Percentiles rank a stretch among this genome's conserved stretches.
phyloP scores from a whole-genome alignment of 768 basidiomycete species.

The Lyophyllum shimeji region DNA sequence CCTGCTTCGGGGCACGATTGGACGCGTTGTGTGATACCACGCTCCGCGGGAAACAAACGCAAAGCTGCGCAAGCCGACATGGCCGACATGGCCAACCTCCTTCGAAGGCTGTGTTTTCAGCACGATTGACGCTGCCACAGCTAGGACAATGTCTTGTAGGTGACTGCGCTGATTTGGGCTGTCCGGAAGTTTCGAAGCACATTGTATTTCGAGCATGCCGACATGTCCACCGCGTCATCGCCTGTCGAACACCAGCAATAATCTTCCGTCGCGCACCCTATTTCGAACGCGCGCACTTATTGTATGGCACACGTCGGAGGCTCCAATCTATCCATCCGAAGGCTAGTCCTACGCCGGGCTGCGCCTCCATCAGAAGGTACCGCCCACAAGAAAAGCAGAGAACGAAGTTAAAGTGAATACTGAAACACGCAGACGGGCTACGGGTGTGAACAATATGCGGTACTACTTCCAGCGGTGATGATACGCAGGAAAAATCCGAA shows the following conservation, averaged over 20 bases:
- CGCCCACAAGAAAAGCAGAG: not conserved
- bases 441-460: not conserved
- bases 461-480: not conserved
- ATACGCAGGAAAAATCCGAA: not conserved
- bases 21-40: slow-evolving; percentile 9
- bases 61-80: not conserved
- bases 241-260: too few species aligned
- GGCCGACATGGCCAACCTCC: not conserved
- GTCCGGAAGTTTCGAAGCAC: not conserved
- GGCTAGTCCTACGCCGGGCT: not conserved
- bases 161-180: not conserved
- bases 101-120: not conserved
- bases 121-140: not conserved
- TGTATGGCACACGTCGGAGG: not conserved
- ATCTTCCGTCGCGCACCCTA: not conserved
- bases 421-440: not conserved
- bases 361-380: not conserved
- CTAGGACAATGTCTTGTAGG: not conserved
- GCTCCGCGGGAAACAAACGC: not conserved
- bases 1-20: not conserved
- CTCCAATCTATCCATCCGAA: not conserved
- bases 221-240: not conserved
- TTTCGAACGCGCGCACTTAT: not conserved
- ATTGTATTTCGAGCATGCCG: not conserved
- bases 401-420: not conserved